Base-by-base conservation (phyloP, 2,329 filamentous ascomycete genomes). In the Davidsoniella neocaledoniae region DNA sequence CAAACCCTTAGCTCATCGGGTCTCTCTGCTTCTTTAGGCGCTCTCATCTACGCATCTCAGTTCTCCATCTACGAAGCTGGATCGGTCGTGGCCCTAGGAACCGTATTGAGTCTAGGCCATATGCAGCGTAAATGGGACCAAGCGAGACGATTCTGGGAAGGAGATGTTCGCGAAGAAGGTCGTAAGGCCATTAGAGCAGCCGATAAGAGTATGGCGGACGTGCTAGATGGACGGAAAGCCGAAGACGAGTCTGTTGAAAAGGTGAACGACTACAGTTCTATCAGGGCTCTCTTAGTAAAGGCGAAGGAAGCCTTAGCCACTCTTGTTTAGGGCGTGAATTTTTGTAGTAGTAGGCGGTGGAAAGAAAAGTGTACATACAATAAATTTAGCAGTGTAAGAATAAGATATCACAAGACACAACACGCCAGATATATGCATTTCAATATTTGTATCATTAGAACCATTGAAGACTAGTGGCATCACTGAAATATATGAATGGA, bases 1-100 rank as follows among this genome's bases (percentile, higher is more conserved):
- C 79, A 87, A 58, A 83, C 84, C 0, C 66, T 86, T 0, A 81
- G 79, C 48, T 86, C 85, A 0, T 83, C 84, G 0, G 76, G 77
- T 4, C 65, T 83, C 2, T 74, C 74, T 1, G 67, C 66, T 0
- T 69, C 70, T 0, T 66, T 81, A 1, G 73, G 71, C 0, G 71
- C 63, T 0, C 65, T 81, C 8, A 66, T 74, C 2, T 81, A 81
- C 57, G 56, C 77, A 6, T 76, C 73, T 2, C 70, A 68, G 0
- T 64, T 72, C 17, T 70, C 74, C 1, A 68, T 75, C 0, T 81
- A 79, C 58, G 77, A 81, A 58, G 75, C 76, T 7, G 75, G 77
- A 21, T 73, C 76, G 1, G 70, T 81, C 2, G 74, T 74, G 6
- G 76, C 77, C 3, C 62, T 81, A 1, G 78, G 78, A 6, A 63